Conservation (phyloP, 257 asterid genomes). For the Asclepias syriaca region DNA sequence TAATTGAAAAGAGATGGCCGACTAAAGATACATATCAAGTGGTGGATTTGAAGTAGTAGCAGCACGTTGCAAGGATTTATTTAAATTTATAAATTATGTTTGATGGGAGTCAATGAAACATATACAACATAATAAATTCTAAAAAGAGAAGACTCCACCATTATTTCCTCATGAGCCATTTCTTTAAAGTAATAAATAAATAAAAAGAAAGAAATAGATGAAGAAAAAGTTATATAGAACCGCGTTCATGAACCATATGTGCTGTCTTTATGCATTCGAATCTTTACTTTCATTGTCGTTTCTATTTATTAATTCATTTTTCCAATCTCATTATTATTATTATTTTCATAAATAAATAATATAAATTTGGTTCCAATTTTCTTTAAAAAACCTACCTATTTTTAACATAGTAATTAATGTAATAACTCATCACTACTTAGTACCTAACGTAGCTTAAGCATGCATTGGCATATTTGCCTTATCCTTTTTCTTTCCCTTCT, state of each 20-base stretch:
- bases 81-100: not conserved
- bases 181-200: not conserved
- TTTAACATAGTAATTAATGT: too few relatives aligned
- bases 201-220: not conserved
- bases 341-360: too few relatives aligned
- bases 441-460: too few relatives aligned
- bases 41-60: not conserved
- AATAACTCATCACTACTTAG: too few relatives aligned
- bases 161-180: constrained; percentile 2
- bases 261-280: constrained; percentile 19
- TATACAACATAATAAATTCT: not conserved
- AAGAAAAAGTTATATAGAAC: constrained; percentile 7
- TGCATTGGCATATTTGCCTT: too few relatives aligned
- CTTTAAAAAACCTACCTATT: too few relatives aligned
- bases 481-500: too few relatives aligned
- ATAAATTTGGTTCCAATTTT: too few relatives aligned
- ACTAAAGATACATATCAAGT: not conserved
- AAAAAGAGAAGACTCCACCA: not conserved
- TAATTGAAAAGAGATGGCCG: not conserved
- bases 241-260: constrained; percentile 26
- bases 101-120: not conserved
- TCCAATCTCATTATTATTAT: not conserved
- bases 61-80: not conserved
- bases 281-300: constrained; percentile 18
- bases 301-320: not conserved